A percentile compares a stretch with the other conserved stretches of the same genome.
phyloP scores from a whole-genome alignment of 176 grass and related monocot species.

The Aegilops bicornis region DNA sequence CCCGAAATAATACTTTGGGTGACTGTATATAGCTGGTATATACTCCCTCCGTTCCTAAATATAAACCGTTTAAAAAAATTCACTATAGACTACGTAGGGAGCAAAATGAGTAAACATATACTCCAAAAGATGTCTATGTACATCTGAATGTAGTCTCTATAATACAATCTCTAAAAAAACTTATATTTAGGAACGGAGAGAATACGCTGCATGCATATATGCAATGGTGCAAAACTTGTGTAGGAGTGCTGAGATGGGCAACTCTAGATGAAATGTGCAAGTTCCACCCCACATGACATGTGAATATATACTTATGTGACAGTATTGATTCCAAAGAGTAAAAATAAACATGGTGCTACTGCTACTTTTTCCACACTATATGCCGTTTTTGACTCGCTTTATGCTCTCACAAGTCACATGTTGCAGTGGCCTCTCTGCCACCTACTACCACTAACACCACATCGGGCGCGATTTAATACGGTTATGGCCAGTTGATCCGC shows the following conservation, averaged over 20 bases:
- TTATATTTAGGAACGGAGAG: no score
- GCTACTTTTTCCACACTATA: not conserved
- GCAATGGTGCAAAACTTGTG: not conserved
- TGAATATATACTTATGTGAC: not conserved
- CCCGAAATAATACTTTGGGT: not conserved
- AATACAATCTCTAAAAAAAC: no score
- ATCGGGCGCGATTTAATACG: conserved; percentile 22
- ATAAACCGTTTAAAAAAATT: no score
- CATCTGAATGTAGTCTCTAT: no score
- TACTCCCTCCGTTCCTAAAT: no score
- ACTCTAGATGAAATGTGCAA: not conserved
- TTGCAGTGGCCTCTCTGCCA: not conserved
- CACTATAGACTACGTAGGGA: no score
- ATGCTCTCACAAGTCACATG: not conserved
- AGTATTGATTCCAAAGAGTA: not conserved
- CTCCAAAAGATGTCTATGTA: no score
- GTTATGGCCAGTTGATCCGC: not conserved
- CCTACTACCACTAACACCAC: not conserved
- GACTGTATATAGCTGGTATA: no score
- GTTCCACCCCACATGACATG: not conserved
- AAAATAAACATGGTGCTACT: not conserved
- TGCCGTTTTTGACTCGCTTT: not conserved
- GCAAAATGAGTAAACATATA: no score
- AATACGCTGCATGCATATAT: not conserved
- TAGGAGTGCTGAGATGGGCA: not conserved